Conservation (phyloP, 2,329 filamentous ascomycete species). For the Trematosphaeria pertusa region DNA sequence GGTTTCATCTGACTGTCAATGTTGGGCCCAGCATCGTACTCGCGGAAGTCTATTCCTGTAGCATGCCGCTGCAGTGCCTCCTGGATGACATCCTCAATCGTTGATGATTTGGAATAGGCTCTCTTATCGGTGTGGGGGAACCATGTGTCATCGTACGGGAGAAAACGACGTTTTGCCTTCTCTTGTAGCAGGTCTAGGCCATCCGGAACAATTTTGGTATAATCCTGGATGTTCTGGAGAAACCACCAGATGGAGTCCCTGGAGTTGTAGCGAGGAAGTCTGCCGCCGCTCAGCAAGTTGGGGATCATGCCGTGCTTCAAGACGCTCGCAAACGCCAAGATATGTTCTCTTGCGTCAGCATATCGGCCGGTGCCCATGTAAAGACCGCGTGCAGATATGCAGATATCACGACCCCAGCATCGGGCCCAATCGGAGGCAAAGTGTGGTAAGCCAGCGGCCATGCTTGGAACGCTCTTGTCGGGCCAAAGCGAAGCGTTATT, state of each 20-base stretch:
- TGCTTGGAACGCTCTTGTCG: slow-evolving; percentile 78
- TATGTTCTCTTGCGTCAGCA: slow-evolving; percentile 89
- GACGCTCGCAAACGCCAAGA: slow-evolving; percentile 92
- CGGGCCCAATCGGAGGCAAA: slow-evolving; percentile 94
- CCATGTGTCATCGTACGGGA: slow-evolving; percentile 96
- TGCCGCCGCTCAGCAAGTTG: slow-evolving; percentile 87
- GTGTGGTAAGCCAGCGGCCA: slow-evolving; percentile 92
- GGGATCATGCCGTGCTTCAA: slow-evolving; percentile 99
- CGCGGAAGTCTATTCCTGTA: slow-evolving; percentile 86
- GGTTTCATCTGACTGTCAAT: slow-evolving; percentile 94
- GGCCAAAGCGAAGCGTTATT: slow-evolving; percentile 92
- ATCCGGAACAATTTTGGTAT: slow-evolving; percentile 79
- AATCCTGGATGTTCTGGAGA: slow-evolving; percentile 94
- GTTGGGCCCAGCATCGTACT: slow-evolving; percentile 88
- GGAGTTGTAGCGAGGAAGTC: slow-evolving; percentile 89
- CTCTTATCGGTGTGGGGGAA: slow-evolving; percentile 81
- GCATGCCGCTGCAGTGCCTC: slow-evolving; percentile 94
- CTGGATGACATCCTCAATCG: slow-evolving; percentile 87
- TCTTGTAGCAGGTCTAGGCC: slow-evolving; percentile 77
- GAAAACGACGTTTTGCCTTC: slow-evolving; percentile 81
- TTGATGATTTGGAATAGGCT: slow-evolving; percentile 84
- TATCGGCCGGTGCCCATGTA: slow-evolving; percentile 89
- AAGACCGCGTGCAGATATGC: slow-evolving; percentile 93
- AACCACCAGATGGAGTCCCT: slow-evolving; percentile 98
- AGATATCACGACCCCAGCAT: slow-evolving; percentile 97